These are phyloP conservation scores for Rhynchosporium secalis DNA, from an alignment of 2,329 filamentous ascomycete species.

Conservation along the genomic window DNA sequence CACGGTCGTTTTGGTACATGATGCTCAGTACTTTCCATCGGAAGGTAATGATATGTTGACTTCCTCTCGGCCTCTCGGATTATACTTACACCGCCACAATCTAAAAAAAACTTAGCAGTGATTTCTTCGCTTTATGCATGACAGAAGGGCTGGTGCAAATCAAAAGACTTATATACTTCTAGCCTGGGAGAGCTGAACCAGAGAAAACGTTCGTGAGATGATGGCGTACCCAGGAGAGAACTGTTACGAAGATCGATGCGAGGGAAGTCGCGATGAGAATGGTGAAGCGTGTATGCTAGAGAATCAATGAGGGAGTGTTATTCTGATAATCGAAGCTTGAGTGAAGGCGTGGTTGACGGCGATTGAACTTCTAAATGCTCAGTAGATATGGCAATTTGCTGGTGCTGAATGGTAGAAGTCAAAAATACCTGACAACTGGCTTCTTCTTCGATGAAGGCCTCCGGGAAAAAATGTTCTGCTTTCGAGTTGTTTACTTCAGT, in stretches of 20 bases:
- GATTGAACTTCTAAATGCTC: neutral
- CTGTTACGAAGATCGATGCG: constrained; percentile 19
- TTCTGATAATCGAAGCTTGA: neutral
- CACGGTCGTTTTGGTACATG: constrained; percentile 68
- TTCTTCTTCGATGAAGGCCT: no score
- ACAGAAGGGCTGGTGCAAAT: constrained; percentile 5
- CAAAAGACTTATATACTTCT: no score
- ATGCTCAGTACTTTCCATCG: constrained; percentile 51
- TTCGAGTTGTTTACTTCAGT: no score
- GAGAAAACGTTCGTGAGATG: constrained; percentile 3
- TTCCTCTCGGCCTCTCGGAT: no score
- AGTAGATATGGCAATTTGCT: neutral
- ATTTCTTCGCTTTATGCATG: constrained; percentile 23
- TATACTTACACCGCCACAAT: constrained; percentile 33
- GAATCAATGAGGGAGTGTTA: constrained; percentile 2
- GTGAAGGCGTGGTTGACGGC: constrained; percentile 1
- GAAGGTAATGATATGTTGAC: neutral
- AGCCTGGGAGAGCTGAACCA: constrained; percentile 1
- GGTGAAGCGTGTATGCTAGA: neutral
- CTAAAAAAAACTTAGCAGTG: constrained; percentile 33
- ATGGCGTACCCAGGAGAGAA: constrained; percentile 9
- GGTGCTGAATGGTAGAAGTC: no score
- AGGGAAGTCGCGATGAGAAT: constrained; percentile 2
- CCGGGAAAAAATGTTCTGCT: no score
- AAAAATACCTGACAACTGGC: no score